A percentile compares a stretch with the other conserved stretches of the same genome.
These are phyloP conservation scores for Ceratobasidium theobromae DNA, from an alignment of 1,284 basidiomycete genomes.

Conservation along the genomic window DNA sequence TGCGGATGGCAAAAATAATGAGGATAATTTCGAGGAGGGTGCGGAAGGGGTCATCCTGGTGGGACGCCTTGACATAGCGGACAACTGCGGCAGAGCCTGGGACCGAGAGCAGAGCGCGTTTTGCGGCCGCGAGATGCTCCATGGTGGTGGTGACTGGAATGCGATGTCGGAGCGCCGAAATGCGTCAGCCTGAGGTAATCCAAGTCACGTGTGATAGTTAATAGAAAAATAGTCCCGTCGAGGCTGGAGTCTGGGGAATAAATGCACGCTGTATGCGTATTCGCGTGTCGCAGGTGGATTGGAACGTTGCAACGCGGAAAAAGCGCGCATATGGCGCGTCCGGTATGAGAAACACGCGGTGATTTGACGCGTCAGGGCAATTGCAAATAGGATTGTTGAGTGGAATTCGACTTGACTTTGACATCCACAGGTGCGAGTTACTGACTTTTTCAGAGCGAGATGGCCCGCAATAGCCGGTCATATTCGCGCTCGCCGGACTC, in stretches of 20 bases:
- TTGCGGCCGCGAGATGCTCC: slow-evolving; percentile 41
- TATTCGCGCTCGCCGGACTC: slow-evolving; percentile 14
- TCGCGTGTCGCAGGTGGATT: too few relatives aligned
- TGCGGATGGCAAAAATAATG: slow-evolving; percentile 85
- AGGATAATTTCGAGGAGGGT: slow-evolving; percentile 90
- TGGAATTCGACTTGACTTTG: too few relatives aligned
- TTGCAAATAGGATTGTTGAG: not conserved
- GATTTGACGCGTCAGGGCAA: too few relatives aligned
- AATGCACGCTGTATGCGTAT: too few relatives aligned
- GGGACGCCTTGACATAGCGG: slow-evolving; percentile 88
- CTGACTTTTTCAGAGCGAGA: not conserved
- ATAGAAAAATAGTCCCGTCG: not conserved
- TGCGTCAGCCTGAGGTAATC: slow-evolving; percentile 17
- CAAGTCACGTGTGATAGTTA: slow-evolving; percentile 1
- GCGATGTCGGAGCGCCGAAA: slow-evolving; percentile 9
- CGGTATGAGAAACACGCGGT: too few relatives aligned
- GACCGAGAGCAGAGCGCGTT: slow-evolving; percentile 67
- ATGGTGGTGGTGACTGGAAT: slow-evolving; percentile 7
- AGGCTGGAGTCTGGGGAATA: too few relatives aligned
- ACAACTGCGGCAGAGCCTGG: slow-evolving; percentile 89
- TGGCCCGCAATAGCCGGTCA: slow-evolving; percentile 12
- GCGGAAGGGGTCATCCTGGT: slow-evolving; percentile 89
- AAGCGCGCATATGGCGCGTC: too few relatives aligned
- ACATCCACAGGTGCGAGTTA: too few relatives aligned
- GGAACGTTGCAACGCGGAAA: too few relatives aligned